Evolutionary conservation across 192 early-diverging fungal species (phyloP), one percentile per base, ranked within the genome.

Genomic region (Oehlia diaphana): DNA sequence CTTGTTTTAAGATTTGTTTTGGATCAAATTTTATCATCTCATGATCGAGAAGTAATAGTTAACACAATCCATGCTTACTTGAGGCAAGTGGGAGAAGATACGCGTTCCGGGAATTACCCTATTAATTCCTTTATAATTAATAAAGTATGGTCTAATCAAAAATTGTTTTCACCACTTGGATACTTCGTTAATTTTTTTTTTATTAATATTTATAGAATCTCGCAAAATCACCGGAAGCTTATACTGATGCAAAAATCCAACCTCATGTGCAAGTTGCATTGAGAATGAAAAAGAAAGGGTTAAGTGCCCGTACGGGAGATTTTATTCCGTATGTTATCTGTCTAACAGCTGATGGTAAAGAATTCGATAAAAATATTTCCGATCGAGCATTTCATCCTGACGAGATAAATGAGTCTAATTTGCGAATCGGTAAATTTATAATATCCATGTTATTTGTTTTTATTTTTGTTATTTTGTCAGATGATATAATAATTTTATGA

Each of bases 251-350:
- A 21, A 94, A 96, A 80, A 83, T 85, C 7, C 97, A 97, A 80
- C 96, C 98, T 1, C 98, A 99, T 77, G 97, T 99, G 16, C 93
- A 94, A 63, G 98, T 99, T 4, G 98, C 98, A 6, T 84, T 97
- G 12, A 82, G 90, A 9, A 86, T 96, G 90, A 92, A 92, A 75
- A 82, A 86, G n/a, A 84, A 86, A 58, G 96, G 96, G 39, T 69
- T 84, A 14, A 85, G 85, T 12, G 88, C 93, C 9, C 86, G 92
- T 16, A 82, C 89, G 1, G 98, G 97, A n/a, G 97, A 99, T 78
- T 96, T 95, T 0, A 88, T 99, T 10, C 96, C 96, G 3, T 99
- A 96, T 81, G 89, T 99, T 4, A 95, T 99, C 42, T 95, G 95
- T 82, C 84, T 85, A 63, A 86, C 86, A 16, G 77, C 78, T 37